Evolutionary conservation across 2,329 filamentous ascomycete species (phyloP), one percentile per base, ranked within the genome.

Genomic region (Aspergillus candidus): DNA sequence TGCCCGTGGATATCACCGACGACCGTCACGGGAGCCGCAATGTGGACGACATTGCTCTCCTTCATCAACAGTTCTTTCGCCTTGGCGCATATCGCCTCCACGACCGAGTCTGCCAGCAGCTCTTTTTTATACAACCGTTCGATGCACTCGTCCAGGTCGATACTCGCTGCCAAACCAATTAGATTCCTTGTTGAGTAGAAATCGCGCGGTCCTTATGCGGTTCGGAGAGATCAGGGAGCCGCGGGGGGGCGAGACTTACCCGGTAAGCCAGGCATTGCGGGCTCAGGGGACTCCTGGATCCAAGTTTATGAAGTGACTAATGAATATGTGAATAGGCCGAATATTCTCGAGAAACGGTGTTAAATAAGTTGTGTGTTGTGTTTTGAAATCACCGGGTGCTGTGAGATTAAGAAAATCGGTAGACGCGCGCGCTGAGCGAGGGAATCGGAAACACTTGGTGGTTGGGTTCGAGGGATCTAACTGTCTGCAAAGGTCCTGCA

Each of bases 1-100:
- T 98, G 93, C 47, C 93, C 93, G 68, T 98, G 93, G 56, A 98
- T 98, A 67, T 98, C 93, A 54, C 93, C 93, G 32, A 98, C 93
- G 8, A 98, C 93, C 12, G 93, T 98, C 47, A 98, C 88, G 2
- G 93, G 93, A 29, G 93, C 90, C 58, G 83, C 82, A 51, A 98
- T 94, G 68, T 98, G 93, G 48, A 98, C 93, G 51, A 98, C 93
- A 71, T 98, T 98, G 79, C 91, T 97, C 80, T 98, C 93, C 65
- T 94, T 91, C 93, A 98, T 98, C 57, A 98, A 79, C 57, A 98
- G 77, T 74, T 98, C 93, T 66, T 98, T 98, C 15, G 94, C 93
- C 70, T 98, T 98, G 68, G 93, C 90, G 74, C 93, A 98, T 81
- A 98, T 91, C 61, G 93, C 93, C 73, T 98, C 93, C 69, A 98